Conservation (phyloP, 257 asterid genomes). For the Misopates orontium region DNA sequence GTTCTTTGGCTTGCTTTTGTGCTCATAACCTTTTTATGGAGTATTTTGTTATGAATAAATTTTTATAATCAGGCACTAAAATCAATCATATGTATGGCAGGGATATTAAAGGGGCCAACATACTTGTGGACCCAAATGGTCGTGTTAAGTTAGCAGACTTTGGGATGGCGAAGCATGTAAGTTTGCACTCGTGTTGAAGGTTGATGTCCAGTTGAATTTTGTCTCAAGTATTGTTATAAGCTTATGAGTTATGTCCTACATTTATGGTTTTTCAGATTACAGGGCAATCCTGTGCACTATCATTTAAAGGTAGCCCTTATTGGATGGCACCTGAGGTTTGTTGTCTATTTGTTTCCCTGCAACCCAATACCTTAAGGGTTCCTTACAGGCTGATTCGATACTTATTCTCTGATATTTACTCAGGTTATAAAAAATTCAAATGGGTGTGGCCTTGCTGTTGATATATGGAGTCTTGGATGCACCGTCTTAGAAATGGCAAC, state of each 20-base stretch:
- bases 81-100: slow-evolving; percentile 42
- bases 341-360: slow-evolving; percentile 7
- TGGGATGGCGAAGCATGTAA: slow-evolving; percentile 99
- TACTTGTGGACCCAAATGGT: slow-evolving; percentile 96
- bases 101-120: slow-evolving; percentile 98
- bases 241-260: slow-evolving; percentile 1
- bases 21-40: slow-evolving; percentile 19
- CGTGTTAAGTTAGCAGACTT: slow-evolving; percentile 94
- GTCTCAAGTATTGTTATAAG: slow-evolving; percentile 8
- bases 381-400: slow-evolving; percentile 5
- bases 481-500: slow-evolving; percentile 98
- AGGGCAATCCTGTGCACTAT: slow-evolving; percentile 87
- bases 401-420: slow-evolving; percentile 20
- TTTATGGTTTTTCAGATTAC: slow-evolving; percentile 60
- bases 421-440: slow-evolving; percentile 71
- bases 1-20: slow-evolving; percentile 22
- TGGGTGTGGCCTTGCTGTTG: slow-evolving; percentile 96
- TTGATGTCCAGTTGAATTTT: background rate
- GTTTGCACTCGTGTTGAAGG: slow-evolving; percentile 32
- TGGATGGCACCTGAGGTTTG: slow-evolving; percentile 99
- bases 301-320: slow-evolving; percentile 98
- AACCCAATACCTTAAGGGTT: slow-evolving; percentile 7
- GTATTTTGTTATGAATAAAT: background rate
- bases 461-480: slow-evolving; percentile 99
- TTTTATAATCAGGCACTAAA: slow-evolving; percentile 7